These are phyloP conservation scores for Fistulifera solaris DNA, from an alignment of 108 stramenopile genomes.

Conservation along the genomic window DNA sequence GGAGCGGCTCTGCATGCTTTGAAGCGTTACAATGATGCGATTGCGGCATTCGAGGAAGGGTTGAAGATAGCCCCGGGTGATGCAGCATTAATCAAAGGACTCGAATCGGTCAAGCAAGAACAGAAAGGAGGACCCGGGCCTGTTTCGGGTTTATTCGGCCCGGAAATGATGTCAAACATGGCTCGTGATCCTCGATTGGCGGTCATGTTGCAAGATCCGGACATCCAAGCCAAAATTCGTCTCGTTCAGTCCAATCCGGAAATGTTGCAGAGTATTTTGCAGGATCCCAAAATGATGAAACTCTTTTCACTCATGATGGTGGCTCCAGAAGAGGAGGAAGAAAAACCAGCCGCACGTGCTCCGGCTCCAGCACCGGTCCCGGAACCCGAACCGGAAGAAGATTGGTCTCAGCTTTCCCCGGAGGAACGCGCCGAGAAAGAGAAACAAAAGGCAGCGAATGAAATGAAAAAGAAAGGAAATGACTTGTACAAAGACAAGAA, in stretches of 20 bases:
- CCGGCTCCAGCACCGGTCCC: slow-evolving; percentile 23
- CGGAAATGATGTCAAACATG: slow-evolving; percentile 82
- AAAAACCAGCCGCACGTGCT: slow-evolving; percentile 26
- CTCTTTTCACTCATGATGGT: slow-evolving; percentile 66
- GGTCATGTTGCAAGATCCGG: slow-evolving; percentile 82
- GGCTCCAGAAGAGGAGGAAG: slow-evolving; percentile 23
- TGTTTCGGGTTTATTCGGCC: slow-evolving; percentile 59
- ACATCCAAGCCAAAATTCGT: slow-evolving; percentile 87
- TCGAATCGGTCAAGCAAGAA: slow-evolving; percentile 79
- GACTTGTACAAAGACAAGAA: slow-evolving; percentile 88
- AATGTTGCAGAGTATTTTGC: slow-evolving; percentile 63
- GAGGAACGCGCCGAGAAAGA: slow-evolving; percentile 80
- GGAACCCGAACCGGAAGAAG: slow-evolving; percentile 59
- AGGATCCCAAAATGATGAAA: slow-evolving; percentile 78
- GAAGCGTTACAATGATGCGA: slow-evolving; percentile 93
- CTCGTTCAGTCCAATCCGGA: slow-evolving; percentile 86
- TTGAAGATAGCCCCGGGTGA: slow-evolving; percentile 82
- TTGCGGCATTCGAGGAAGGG: slow-evolving; percentile 89
- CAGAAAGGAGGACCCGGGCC: slow-evolving; percentile 55
- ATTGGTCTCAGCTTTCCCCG: slow-evolving; percentile 59
- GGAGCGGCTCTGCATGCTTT: slow-evolving; percentile 92
- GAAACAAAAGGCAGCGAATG: slow-evolving; percentile 58
- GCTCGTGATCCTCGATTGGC: slow-evolving; percentile 85
- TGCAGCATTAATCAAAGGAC: slow-evolving; percentile 76
- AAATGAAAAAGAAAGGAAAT: slow-evolving; percentile 89